These are phyloP conservation scores for Auricularia auricula-judae DNA, from an alignment of 768 basidiomycete species.

Conservation along the genomic window DNA sequence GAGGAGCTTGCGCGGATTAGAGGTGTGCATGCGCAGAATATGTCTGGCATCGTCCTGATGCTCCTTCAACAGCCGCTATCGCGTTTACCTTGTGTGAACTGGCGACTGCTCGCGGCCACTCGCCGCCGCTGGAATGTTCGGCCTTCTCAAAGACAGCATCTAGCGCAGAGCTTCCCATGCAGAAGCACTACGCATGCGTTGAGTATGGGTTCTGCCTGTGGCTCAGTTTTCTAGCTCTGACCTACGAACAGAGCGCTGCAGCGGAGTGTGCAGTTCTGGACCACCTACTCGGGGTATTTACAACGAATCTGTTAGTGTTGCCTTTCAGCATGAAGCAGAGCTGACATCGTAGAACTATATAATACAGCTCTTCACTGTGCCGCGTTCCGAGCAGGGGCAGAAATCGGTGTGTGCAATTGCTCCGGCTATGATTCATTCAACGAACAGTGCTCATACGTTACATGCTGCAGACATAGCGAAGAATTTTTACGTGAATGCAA, in stretches of 20 bases:
- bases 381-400: conserved; percentile 62
- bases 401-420: conserved; percentile 41
- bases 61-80: conserved; percentile 43
- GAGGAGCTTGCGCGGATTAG: background rate
- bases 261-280: conserved; percentile 75
- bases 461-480: conserved; percentile 41
- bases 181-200: conserved; percentile 36
- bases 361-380: conserved; percentile 60
- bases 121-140: conserved; percentile 56
- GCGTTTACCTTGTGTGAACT: conserved; percentile 72
- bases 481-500: conserved; percentile 56
- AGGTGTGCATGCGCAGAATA: background rate
- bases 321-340: too few species aligned
- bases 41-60: background rate
- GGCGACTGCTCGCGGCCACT: conserved; percentile 58
- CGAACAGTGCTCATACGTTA: background rate
- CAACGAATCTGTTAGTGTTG: conserved; percentile 49
- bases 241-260: conserved; percentile 45
- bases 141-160: conserved; percentile 5
- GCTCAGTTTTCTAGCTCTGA: background rate
- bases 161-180: background rate
- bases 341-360: background rate
- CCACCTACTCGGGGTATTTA: conserved; percentile 75
- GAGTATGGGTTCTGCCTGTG: conserved; percentile 26
- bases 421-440: background rate